These are phyloP conservation scores for Skeletonema marinoi DNA, from an alignment of 108 stramenopile species.

Conservation along the genomic window DNA sequence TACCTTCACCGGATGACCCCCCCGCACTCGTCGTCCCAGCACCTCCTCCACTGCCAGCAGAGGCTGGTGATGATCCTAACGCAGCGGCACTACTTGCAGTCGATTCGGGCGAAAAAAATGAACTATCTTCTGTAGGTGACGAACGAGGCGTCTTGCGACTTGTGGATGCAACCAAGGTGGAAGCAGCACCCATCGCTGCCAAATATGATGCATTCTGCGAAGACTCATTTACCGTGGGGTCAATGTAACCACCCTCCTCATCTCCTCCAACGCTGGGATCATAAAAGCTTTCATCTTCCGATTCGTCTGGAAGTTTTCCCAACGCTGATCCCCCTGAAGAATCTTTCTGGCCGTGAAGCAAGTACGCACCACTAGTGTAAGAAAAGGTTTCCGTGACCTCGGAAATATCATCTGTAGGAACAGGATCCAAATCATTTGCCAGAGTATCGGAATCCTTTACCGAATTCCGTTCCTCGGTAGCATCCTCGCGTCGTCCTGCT, in stretches of 20 bases:
- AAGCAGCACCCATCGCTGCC: constrained; percentile 34
- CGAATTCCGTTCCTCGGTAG: constrained; percentile 33
- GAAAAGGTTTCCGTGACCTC: constrained; percentile 21
- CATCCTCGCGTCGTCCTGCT: constrained; percentile 5
- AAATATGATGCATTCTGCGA: constrained; percentile 7
- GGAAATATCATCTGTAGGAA: constrained; percentile 29
- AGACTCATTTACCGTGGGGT: not conserved
- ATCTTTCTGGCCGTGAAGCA: constrained; percentile 11
- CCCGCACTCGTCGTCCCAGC: not conserved
- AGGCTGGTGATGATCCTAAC: constrained; percentile 29
- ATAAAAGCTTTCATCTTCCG: constrained; percentile 17
- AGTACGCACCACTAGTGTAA: constrained; percentile 26
- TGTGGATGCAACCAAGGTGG: constrained; percentile 32
- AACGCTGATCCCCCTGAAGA: constrained; percentile 17
- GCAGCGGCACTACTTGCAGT: constrained; percentile 54
- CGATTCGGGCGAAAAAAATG: constrained; percentile 63
- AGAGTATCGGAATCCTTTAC: constrained; percentile 1
- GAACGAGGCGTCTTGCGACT: constrained; percentile 19
- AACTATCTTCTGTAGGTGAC: constrained; percentile 9
- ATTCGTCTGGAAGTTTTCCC: constrained; percentile 18
- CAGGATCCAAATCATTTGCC: constrained; percentile 17
- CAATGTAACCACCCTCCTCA: not conserved
- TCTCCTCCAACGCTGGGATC: constrained; percentile 8
- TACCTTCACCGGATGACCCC: not conserved
- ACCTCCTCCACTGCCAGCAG: constrained; percentile 4